phyloP scores from a whole-genome alignment of 768 basidiomycete genomes.

The Suillus weaverae region DNA sequence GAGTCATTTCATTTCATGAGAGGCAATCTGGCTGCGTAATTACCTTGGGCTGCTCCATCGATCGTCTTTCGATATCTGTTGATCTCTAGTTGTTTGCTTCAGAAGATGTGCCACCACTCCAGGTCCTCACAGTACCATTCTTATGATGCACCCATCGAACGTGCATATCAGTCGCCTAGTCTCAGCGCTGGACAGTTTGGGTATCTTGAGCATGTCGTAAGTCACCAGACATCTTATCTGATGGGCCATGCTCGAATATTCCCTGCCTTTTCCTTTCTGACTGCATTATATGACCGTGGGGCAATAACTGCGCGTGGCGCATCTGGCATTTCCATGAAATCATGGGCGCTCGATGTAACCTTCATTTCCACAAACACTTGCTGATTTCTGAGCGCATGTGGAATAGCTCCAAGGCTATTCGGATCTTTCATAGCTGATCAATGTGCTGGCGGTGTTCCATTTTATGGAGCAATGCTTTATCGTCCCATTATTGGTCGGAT shows the following conservation, averaged over 20 bases:
- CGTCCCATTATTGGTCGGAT: not conserved
- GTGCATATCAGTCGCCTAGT: not conserved
- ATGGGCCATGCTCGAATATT: not conserved
- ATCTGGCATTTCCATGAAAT: not conserved
- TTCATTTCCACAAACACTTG: not conserved
- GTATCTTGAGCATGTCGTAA: not conserved
- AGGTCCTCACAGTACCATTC: not conserved
- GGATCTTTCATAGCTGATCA: slow-evolving; percentile 3
- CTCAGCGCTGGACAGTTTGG: not conserved
- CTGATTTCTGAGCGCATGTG: not conserved
- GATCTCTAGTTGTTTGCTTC: not conserved
- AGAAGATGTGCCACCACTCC: not conserved
- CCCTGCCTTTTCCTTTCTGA: not conserved
- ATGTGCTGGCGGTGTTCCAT: not conserved
- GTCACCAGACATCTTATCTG: not conserved
- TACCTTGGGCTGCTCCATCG: slow-evolving; percentile 12
- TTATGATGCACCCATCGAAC: not conserved
- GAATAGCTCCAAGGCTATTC: not conserved
- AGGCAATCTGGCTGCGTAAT: slow-evolving; percentile 24
- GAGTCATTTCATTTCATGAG: slow-evolving; percentile 21
- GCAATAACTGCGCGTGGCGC: not conserved
- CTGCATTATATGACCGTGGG: slow-evolving; percentile 1
- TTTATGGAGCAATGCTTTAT: not conserved
- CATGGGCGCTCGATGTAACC: not conserved
- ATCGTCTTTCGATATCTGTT: not conserved